These are phyloP conservation scores for Boletus barrowsii DNA, from an alignment of 768 basidiomycete species.

Conservation along the genomic window DNA sequence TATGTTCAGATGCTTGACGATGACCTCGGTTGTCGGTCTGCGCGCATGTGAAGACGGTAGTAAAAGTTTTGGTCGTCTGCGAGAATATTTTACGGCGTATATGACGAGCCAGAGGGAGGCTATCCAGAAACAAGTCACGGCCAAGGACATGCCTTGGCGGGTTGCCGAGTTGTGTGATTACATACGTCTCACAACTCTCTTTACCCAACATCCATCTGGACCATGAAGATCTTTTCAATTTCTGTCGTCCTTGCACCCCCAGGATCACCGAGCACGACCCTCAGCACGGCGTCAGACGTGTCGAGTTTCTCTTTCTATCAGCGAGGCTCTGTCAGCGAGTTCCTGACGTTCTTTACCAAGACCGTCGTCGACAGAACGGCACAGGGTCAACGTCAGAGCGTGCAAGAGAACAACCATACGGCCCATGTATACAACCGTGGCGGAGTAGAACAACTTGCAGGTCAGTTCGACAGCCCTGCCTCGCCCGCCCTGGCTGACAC, in stretches of 20 bases:
- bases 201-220: constrained; percentile 17
- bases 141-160: constrained; percentile 19
- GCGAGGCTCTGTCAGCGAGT: constrained; percentile 81
- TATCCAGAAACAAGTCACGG: constrained; percentile 19
- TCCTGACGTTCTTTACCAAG: constrained; percentile 91
- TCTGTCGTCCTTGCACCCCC: constrained; percentile 69
- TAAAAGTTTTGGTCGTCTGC: constrained; percentile 13
- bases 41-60: constrained; percentile 22
- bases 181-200: constrained; percentile 2
- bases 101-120: constrained; percentile 23
- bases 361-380: constrained; percentile 88
- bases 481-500: neutral
- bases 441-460: constrained; percentile 80
- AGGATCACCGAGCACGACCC: constrained; percentile 57
- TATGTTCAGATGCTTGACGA: constrained; percentile 28
- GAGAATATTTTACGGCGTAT: constrained; percentile 24
- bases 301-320: constrained; percentile 95
- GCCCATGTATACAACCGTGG: constrained; percentile 93
- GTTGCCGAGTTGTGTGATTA: neutral
- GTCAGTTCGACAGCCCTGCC: constrained; percentile 40
- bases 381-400: constrained; percentile 86
- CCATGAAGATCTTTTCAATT: constrained; percentile 87
- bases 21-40: constrained; percentile 19
- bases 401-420: constrained; percentile 90
- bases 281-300: constrained; percentile 73